Conservation (phyloP, 2,329 filamentous ascomycete genomes). For the Dryadomyces quercus-mongolicae region DNA sequence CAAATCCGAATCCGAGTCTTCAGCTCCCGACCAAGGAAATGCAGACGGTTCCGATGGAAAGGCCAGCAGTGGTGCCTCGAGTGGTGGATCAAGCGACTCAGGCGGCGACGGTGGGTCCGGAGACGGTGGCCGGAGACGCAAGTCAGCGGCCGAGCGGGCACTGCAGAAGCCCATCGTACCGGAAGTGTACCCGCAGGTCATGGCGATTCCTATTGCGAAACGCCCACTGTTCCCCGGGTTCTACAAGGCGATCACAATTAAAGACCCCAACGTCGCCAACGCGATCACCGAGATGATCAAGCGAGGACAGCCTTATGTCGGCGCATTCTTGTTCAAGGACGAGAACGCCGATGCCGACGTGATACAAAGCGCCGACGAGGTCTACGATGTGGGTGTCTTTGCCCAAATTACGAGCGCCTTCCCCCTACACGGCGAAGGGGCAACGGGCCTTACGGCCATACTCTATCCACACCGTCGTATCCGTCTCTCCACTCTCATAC, state of each 20-base stretch:
- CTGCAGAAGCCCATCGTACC: constrained; percentile 82
- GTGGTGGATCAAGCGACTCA: constrained; percentile 24
- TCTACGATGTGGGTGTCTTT: constrained; percentile 93
- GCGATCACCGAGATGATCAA: constrained; percentile 96
- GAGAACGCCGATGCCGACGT: constrained; percentile 88
- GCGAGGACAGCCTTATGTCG: constrained; percentile 91
- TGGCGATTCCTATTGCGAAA: constrained; percentile 92
- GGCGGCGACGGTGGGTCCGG: constrained; percentile 33
- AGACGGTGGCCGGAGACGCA: constrained; percentile 59
- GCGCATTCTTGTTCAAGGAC: constrained; percentile 94
- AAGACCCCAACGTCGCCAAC: constrained; percentile 78
- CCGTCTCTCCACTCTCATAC: constrained; percentile 71
- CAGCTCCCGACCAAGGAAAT: constrained; percentile 21
- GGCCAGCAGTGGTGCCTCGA: constrained; percentile 16
- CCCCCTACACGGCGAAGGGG: constrained; percentile 75
- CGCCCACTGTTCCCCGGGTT: constrained; percentile 92
- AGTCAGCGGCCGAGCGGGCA: constrained; percentile 53
- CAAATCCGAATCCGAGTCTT: constrained; percentile 22
- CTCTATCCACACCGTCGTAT: constrained; percentile 94
- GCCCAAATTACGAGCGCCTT: constrained; percentile 97
- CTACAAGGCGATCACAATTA: constrained; percentile 97
- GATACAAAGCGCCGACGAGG: constrained; percentile 80
- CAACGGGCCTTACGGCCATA: constrained; percentile 77
- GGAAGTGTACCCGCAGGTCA: constrained; percentile 92
- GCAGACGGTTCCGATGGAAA: constrained; percentile 39